phyloP scores from a whole-genome alignment of 495 filamentous ascomycete genomes.

The Parathielavia appendiculata region DNA sequence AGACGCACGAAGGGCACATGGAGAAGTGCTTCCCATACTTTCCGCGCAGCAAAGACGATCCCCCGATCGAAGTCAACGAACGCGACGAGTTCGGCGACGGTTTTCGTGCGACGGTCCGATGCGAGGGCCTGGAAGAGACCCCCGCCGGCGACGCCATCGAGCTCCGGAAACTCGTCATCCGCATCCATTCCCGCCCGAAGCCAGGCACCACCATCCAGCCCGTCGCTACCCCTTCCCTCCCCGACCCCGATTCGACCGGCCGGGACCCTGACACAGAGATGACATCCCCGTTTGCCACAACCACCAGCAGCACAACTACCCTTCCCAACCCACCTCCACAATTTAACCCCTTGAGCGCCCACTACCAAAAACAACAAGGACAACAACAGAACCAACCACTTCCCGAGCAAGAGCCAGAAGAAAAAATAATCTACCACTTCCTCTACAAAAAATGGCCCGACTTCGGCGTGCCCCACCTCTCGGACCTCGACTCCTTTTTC shows the following conservation, averaged over 20 bases:
- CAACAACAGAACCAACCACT: too few relatives aligned
- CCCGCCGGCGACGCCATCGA: conserved; percentile 49
- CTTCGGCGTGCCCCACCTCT: conserved; percentile 77
- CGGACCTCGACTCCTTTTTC: conserved; percentile 72
- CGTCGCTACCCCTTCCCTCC: background rate
- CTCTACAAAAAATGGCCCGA: conserved; percentile 94
- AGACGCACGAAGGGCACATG: conserved; percentile 71
- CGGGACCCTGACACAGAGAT: background rate
- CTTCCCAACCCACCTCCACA: background rate
- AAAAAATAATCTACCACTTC: conserved; percentile 70
- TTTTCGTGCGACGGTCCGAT: conserved; percentile 52
- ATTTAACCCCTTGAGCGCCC: background rate
- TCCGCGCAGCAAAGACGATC: conserved; percentile 54
- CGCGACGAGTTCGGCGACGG: conserved; percentile 58
- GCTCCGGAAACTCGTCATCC: conserved; percentile 49
- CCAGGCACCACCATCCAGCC: background rate
- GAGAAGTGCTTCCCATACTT: conserved; percentile 95
- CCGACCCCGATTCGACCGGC: conserved; percentile 1
- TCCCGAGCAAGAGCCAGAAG: background rate
- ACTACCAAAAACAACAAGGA: background rate
- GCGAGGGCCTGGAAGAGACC: conserved; percentile 46
- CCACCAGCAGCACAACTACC: background rate
- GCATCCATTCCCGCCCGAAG: conserved; percentile 25
- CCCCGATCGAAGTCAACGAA: conserved; percentile 51
- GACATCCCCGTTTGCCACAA: too few relatives aligned